Conservation (phyloP, 1,139 yeast genomes). For the Pichia sp. region DNA sequence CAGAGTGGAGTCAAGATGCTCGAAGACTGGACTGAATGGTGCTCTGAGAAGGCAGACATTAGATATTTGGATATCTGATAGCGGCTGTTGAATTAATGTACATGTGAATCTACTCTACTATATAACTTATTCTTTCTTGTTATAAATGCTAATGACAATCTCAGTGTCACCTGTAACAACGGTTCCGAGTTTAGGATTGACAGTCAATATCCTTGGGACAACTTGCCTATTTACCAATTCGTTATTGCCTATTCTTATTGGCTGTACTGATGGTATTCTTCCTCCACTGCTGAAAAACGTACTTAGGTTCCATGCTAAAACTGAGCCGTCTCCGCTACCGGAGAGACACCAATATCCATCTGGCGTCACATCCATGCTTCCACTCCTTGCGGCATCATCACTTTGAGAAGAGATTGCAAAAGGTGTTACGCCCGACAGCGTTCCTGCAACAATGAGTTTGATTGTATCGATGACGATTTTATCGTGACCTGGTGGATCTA, state of each 20-base stretch:
- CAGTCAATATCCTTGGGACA: slow-evolving; percentile 60
- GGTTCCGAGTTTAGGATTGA: slow-evolving; percentile 73
- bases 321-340: slow-evolving; percentile 55
- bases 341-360: slow-evolving; percentile 72
- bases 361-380: slow-evolving; percentile 51
- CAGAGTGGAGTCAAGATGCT: slow-evolving; percentile 46
- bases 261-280: neutral
- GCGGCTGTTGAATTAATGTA: slow-evolving; percentile 2
- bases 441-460: slow-evolving; percentile 18
- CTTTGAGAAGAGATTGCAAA: slow-evolving; percentile 7
- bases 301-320: slow-evolving; percentile 60
- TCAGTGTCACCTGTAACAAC: slow-evolving; percentile 78
- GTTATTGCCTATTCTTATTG: slow-evolving; percentile 6
- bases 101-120: neutral
- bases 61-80: slow-evolving; percentile 42
- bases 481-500: slow-evolving; percentile 35
- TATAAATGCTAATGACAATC: slow-evolving; percentile 34
- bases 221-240: slow-evolving; percentile 24
- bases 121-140: neutral
- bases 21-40: slow-evolving; percentile 65
- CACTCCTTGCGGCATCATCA: slow-evolving; percentile 19
- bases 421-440: slow-evolving; percentile 19
- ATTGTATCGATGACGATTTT: slow-evolving; percentile 26
- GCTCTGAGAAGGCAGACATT: slow-evolving; percentile 62
- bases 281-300: neutral